These are phyloP conservation scores for Solanum lignicaule DNA, from an alignment of 257 asterid genomes.

Conservation along the genomic window DNA sequence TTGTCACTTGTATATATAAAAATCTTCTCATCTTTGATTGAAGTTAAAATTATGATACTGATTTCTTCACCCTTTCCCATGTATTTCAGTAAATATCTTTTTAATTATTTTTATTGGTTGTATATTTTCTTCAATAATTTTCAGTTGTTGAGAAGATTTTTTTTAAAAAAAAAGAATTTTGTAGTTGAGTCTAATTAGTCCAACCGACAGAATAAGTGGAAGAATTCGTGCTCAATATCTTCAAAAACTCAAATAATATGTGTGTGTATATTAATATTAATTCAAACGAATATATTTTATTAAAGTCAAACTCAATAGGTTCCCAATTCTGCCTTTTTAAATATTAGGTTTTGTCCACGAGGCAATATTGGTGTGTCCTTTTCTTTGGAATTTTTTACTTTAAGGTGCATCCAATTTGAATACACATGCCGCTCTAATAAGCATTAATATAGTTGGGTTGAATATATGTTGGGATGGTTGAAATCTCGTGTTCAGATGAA, in stretches of 20 bases:
- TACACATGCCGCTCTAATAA: neutral
- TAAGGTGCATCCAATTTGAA: neutral
- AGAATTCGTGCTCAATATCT: neutral
- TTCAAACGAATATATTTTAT: neutral
- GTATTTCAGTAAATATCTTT: no score
- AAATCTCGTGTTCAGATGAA: fast-evolving
- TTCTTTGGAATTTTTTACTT: neutral
- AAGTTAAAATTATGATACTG: no score
- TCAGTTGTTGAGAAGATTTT: neutral
- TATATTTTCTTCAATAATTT: no score
- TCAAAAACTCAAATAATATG: neutral
- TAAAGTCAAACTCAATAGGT: neutral
- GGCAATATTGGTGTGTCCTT: no score
- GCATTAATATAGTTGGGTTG: neutral
- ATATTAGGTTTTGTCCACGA: neutral
- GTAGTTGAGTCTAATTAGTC: neutral
- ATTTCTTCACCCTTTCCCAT: no score
- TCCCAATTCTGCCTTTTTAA: neutral
- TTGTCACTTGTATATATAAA: no score
- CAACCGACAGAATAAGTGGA: neutral
- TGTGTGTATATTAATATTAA: neutral
- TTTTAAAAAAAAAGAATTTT: neutral
- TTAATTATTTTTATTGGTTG: no score
- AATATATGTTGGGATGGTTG: neutral
- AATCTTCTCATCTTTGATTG: no score